These are phyloP conservation scores for Funneliformis geosporum DNA, from an alignment of 192 early-diverging fungal species.

Conservation along the genomic window DNA sequence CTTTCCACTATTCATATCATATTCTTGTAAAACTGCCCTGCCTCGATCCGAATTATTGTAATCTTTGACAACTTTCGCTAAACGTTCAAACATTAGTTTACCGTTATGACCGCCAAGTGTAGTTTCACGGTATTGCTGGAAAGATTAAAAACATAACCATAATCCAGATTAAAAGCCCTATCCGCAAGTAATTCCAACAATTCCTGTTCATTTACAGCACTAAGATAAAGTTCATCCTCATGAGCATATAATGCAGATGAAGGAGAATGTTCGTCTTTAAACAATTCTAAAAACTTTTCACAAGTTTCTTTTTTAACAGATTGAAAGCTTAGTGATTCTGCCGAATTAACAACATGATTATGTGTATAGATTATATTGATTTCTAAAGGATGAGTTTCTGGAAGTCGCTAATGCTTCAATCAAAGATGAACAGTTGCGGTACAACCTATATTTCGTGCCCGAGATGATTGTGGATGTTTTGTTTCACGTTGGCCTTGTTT, in stretches of 20 bases:
- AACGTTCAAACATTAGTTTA: too few species aligned
- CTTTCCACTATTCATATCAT: neutral
- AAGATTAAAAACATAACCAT: neutral
- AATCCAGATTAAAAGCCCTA: neutral
- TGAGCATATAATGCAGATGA: neutral
- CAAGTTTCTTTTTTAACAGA: neutral
- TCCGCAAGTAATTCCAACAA: neutral
- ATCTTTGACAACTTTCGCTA: too few species aligned
- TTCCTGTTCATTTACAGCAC: neutral
- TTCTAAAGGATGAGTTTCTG: neutral
- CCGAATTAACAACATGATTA: constrained; percentile 8
- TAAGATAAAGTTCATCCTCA: neutral
- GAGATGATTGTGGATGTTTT: neutral
- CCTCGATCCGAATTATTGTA: neutral
- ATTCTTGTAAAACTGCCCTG: neutral
- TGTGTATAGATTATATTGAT: neutral
- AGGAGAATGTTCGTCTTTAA: neutral
- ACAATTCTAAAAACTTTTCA: neutral
- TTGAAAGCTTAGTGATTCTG: neutral
- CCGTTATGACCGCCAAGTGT: neutral
- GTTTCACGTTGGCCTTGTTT: too few species aligned
- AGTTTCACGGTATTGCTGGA: neutral
- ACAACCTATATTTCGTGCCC: neutral
- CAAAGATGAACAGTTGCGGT: neutral
- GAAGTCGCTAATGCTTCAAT: neutral